These are phyloP conservation scores for Barbarea vulgaris DNA, from an alignment of 345 rosid species.

Conservation along the genomic window DNA sequence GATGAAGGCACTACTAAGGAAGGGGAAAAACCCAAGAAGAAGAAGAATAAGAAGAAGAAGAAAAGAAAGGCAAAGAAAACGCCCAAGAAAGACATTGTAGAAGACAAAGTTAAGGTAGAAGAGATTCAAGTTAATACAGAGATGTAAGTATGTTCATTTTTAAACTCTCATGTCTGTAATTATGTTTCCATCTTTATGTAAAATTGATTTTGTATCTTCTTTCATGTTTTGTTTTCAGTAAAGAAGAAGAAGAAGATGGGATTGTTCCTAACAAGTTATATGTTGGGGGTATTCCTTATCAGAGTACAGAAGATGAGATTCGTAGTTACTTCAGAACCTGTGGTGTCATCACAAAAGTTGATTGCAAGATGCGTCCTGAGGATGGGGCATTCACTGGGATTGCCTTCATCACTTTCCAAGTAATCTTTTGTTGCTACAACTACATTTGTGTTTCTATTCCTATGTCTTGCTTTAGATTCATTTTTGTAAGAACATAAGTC, in stretches of 20 bases:
- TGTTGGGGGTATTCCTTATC: slow-evolving; percentile 93
- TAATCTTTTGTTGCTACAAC: slow-evolving; percentile 26
- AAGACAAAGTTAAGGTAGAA: slow-evolving; percentile 34
- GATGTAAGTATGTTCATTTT: slow-evolving; percentile 31
- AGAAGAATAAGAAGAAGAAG: slow-evolving; percentile 41
- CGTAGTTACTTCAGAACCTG: slow-evolving; percentile 79
- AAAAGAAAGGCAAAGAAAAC: slow-evolving; percentile 34
- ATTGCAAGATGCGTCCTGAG: slow-evolving; percentile 87
- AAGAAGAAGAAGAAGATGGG: slow-evolving; percentile 37
- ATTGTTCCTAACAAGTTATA: slow-evolving; percentile 62
- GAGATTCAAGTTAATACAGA: slow-evolving; percentile 33
- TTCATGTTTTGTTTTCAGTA: slow-evolving; percentile 50
- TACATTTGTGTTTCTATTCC: not conserved
- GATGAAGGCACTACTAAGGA: slow-evolving; percentile 26
- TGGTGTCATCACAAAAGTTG: slow-evolving; percentile 73
- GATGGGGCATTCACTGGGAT: slow-evolving; percentile 89
- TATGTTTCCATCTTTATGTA: not conserved
- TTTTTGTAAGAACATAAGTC: not conserved
- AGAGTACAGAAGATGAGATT: slow-evolving; percentile 83
- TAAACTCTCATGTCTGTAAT: not conserved
- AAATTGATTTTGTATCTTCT: not conserved
- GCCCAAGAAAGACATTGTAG: slow-evolving; percentile 26
- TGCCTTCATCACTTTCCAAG: slow-evolving; percentile 77
- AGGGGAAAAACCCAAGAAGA: slow-evolving; percentile 24
- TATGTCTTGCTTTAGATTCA: not conserved